Conservation (phyloP, 352 stramenopile species). For the Phytopythium montanum region DNA sequence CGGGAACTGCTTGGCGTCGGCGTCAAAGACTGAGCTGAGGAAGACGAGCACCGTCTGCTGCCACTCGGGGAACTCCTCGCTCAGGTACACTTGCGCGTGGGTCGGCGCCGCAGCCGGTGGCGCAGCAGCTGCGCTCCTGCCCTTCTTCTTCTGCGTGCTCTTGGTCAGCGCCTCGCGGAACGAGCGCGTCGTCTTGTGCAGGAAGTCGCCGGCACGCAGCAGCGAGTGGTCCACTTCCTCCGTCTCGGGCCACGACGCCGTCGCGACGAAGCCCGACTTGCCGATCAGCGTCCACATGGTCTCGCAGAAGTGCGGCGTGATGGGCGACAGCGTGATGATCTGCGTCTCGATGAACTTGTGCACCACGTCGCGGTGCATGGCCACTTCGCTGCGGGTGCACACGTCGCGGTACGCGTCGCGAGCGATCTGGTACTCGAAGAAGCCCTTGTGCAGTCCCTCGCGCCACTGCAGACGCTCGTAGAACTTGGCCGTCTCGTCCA, state of each 20-base stretch:
- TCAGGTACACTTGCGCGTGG: constrained; percentile 85
- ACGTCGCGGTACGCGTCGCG: constrained; percentile 98
- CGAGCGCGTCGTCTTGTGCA: constrained; percentile 89
- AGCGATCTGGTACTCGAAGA: constrained; percentile 98
- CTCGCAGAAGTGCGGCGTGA: constrained; percentile 95
- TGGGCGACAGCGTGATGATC: constrained; percentile 93
- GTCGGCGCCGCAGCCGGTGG: constrained; percentile 78
- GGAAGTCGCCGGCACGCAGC: constrained; percentile 91
- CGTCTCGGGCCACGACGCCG: constrained; percentile 82
- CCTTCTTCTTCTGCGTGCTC: constrained; percentile 83
- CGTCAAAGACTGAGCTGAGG: constrained; percentile 69
- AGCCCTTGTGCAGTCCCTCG: constrained; percentile 97
- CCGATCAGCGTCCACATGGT: constrained; percentile 92
- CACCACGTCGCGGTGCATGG: constrained; percentile 93
- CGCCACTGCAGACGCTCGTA: constrained; percentile 93
- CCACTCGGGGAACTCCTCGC: constrained; percentile 81
- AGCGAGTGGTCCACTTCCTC: constrained; percentile 92
- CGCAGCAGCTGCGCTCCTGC: constrained; percentile 86
- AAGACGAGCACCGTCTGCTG: constrained; percentile 84
- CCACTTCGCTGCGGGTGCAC: constrained; percentile 73
- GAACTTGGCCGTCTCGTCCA: constrained; percentile 86
- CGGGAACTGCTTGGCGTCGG: constrained; percentile 60
- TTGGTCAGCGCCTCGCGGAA: constrained; percentile 89
- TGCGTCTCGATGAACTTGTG: constrained; percentile 93
- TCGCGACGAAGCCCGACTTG: constrained; percentile 90